These are phyloP conservation scores for Venturia effusa DNA, from an alignment of 2,329 filamentous ascomycete genomes.

Conservation along the genomic window DNA sequence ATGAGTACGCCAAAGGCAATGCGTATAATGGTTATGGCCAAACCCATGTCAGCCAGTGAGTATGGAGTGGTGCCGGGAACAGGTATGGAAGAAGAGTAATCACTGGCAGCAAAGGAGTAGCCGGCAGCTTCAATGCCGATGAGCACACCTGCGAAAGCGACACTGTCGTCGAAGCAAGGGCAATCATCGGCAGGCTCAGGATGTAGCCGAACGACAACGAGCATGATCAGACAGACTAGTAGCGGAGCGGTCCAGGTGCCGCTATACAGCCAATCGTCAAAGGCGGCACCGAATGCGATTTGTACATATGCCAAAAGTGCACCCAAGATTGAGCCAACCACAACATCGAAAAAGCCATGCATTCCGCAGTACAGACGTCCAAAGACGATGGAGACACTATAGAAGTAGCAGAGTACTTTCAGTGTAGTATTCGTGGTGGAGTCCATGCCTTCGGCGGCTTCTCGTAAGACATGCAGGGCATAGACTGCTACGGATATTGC, in stretches of 20 bases:
- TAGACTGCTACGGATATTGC: slow-evolving; percentile 91
- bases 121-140: slow-evolving; percentile 73
- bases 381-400: slow-evolving; percentile 78
- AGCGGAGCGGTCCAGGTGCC: slow-evolving; percentile 51
- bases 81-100: slow-evolving; percentile 40
- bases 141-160: slow-evolving; percentile 82
- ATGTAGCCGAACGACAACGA: slow-evolving; percentile 75
- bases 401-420: slow-evolving; percentile 66
- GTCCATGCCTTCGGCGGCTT: slow-evolving; percentile 35
- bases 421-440: slow-evolving; percentile 38
- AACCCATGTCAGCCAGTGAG: slow-evolving; percentile 53
- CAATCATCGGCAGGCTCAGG: slow-evolving; percentile 95
- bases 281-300: slow-evolving; percentile 41
- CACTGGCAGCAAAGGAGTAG: slow-evolving; percentile 65
- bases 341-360: slow-evolving; percentile 92
- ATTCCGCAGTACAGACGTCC: slow-evolving; percentile 95
- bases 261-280: slow-evolving; percentile 58
- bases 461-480: slow-evolving; percentile 60
- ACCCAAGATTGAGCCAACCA: slow-evolving; percentile 69
- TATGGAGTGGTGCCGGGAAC: slow-evolving; percentile 53
- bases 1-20: slow-evolving; percentile 70
- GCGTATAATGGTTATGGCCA: slow-evolving; percentile 46
- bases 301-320: slow-evolving; percentile 49
- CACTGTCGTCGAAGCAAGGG: slow-evolving; percentile 92
- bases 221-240: slow-evolving; percentile 53